phyloP scores from a whole-genome alignment of 1,284 basidiomycete species.

The Moesziomyces antarcticus region DNA sequence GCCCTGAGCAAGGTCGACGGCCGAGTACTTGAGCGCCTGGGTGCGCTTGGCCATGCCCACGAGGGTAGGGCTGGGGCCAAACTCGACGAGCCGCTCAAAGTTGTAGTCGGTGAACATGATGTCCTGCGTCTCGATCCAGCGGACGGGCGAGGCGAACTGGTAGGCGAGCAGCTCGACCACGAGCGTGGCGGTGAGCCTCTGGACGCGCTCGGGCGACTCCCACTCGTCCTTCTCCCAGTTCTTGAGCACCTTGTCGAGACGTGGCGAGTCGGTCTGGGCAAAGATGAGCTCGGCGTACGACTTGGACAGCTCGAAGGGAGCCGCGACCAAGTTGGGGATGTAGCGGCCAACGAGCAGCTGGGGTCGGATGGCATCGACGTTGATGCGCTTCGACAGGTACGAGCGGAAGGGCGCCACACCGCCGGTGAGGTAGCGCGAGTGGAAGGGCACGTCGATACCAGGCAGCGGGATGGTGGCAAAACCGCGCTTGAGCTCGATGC shows the following conservation, averaged over 20 bases:
- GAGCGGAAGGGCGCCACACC: slow-evolving; percentile 94
- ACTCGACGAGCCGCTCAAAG: slow-evolving; percentile 93
- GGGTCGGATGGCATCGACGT: slow-evolving; percentile 77
- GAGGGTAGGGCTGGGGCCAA: slow-evolving; percentile 94
- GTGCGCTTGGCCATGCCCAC: slow-evolving; percentile 96
- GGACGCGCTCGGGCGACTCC: slow-evolving; percentile 82
- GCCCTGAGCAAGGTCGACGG: slow-evolving; percentile 84
- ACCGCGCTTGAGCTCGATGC: slow-evolving; percentile 93
- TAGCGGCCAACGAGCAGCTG: slow-evolving; percentile 78
- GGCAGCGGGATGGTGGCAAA: slow-evolving; percentile 76
- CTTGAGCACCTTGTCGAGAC: slow-evolving; percentile 89
- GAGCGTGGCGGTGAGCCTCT: slow-evolving; percentile 92
- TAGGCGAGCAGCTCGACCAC: slow-evolving; percentile 96
- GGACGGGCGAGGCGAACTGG: slow-evolving; percentile 80
- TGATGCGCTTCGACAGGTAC: slow-evolving; percentile 98
- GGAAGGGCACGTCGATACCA: slow-evolving; percentile 99
- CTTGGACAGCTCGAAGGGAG: slow-evolving; percentile 89
- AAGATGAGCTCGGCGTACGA: slow-evolving; percentile 89
- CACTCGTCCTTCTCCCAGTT: slow-evolving; percentile 94
- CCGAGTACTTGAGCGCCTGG: slow-evolving; percentile 94
- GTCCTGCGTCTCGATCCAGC: slow-evolving; percentile 99
- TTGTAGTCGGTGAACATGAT: slow-evolving; percentile 85
- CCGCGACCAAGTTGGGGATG: slow-evolving; percentile 95
- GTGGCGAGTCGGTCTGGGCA: slow-evolving; percentile 75
- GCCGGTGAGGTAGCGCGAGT: slow-evolving; percentile 93